These are phyloP conservation scores for Claviceps paspali DNA, from an alignment of 2,329 filamentous ascomycete genomes.

Conservation along the genomic window DNA sequence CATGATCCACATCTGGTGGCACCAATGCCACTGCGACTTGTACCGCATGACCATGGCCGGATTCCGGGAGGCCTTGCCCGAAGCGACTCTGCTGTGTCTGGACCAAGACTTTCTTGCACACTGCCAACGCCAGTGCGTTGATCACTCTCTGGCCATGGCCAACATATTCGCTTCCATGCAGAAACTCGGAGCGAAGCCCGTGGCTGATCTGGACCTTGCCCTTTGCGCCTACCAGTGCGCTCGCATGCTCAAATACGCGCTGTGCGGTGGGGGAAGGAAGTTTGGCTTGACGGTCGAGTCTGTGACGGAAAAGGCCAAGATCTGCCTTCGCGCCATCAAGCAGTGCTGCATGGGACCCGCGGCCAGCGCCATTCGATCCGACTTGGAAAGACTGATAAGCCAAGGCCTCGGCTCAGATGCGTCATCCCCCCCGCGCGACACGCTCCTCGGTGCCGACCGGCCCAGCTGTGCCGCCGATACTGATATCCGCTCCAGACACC, in stretches of 20 bases:
- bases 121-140: conserved; percentile 35
- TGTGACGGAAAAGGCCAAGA: conserved; percentile 32
- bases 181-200: conserved; percentile 33
- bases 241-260: conserved; percentile 35
- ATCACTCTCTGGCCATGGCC: conserved; percentile 39
- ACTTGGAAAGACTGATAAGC: conserved; percentile 35
- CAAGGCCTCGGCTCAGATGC: conserved; percentile 22
- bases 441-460: conserved; percentile 2
- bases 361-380: conserved; percentile 29
- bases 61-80: conserved; percentile 34
- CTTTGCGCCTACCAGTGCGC: conserved; percentile 41
- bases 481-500: conserved; percentile 5
- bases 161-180: conserved; percentile 38
- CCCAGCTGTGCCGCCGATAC: conserved; percentile 2
- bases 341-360: conserved; percentile 36
- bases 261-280: conserved; percentile 28
- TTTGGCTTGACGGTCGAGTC: conserved; percentile 28
- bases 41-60: conserved; percentile 37
- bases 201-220: conserved; percentile 39
- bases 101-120: conserved; percentile 33
- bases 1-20: conserved; percentile 46
- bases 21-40: conserved; percentile 41
- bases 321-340: conserved; percentile 35
- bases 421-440: conserved; percentile 6
- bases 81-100: conserved; percentile 26